A percentile compares a stretch with the other conserved stretches of the same genome.
Conservation (phyloP, 257 asterid species). For the Euphrasia confusa region DNA sequence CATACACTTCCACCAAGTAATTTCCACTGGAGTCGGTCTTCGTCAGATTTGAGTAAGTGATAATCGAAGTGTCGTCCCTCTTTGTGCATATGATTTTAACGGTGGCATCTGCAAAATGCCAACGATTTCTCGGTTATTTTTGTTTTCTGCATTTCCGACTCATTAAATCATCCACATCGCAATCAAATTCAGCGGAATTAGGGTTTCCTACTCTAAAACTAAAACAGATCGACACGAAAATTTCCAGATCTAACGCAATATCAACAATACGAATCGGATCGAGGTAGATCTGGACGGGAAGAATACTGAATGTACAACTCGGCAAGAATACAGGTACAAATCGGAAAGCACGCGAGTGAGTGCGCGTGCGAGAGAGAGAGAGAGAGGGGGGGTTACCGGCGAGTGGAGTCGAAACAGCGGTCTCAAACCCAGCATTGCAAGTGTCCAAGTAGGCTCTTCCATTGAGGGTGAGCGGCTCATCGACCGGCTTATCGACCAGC, state of each 20-base stretch:
- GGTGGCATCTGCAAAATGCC: constrained; percentile 28
- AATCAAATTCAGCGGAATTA: too few species aligned
- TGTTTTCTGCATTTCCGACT: too few species aligned
- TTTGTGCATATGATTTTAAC: constrained; percentile 41
- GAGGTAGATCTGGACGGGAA: constrained; percentile 14
- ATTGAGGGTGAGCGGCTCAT: constrained; percentile 31
- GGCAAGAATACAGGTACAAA: background rate
- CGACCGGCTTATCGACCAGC: too few species aligned
- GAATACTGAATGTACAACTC: background rate
- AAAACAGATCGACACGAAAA: too few species aligned
- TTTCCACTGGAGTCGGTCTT: constrained; percentile 34
- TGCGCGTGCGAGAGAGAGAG: background rate
- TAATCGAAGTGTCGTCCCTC: constrained; percentile 16
- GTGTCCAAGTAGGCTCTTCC: constrained; percentile 61
- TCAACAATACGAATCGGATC: background rate
- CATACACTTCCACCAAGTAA: constrained; percentile 25
- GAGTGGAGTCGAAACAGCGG: constrained; percentile 36
- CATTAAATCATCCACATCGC: too few species aligned
- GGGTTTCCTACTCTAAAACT: too few species aligned
- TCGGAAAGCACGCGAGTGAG: background rate
- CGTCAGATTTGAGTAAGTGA: constrained; percentile 26
- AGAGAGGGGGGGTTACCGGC: constrained; percentile 31
- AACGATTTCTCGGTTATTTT: too few species aligned
- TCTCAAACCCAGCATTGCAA: constrained; percentile 75
- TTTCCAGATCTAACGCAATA: constrained; percentile 21